Base-by-base conservation (phyloP, 139 green algal species). In the Chlorella sp. region DNA sequence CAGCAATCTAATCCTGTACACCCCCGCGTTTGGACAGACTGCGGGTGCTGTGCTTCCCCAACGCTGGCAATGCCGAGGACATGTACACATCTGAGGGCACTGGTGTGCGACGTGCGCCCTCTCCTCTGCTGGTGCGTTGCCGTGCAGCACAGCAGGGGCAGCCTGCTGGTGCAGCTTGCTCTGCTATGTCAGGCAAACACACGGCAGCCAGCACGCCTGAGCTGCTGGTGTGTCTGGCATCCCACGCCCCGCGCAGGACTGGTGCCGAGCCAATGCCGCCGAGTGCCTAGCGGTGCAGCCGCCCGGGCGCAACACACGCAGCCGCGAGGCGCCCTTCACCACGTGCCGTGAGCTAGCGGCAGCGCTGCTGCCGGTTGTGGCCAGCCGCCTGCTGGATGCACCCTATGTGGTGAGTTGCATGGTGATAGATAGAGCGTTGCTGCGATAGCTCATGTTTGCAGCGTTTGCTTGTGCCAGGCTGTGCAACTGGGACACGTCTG, bases 21-120 rank as follows among this genome's bases (percentile, higher is more conserved):
- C n/a, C n/a, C n/a, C n/a, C n/a, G n/a, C n/a, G n/a, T n/a, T n/a
- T n/a, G n/a, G n/a, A 44, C 88, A 94, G 85, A 81, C 44, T 93
- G 80, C 85, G 90, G 6, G 74, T 97, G 39, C 32, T 98, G 39
- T 96, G 92, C 83, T 97, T 96, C 60, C 68, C 87, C 23, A 96
- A 91, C 65, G 91, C 95, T 17, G 96, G 95, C 56, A 97, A 89
- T 34, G 92, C 93, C 13, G 96, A 98, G 76, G 95, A 98, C 85
- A 96, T 98, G 93, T 98, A 89, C 84, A 98, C 92, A 18, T 93
- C 85, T 16, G 95, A 98, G 85, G 95, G 95, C 18, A 96, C 91
- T 0, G 95, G 94, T 0, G 34, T 87, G 16, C 86, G 93, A 12
- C 82, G 84, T 4, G 88, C 89, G 7, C 74, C 81, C 16, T 95